Evolutionary conservation across 352 stramenopile species (phyloP).

Genomic region (Pythium insidiosum): DNA sequence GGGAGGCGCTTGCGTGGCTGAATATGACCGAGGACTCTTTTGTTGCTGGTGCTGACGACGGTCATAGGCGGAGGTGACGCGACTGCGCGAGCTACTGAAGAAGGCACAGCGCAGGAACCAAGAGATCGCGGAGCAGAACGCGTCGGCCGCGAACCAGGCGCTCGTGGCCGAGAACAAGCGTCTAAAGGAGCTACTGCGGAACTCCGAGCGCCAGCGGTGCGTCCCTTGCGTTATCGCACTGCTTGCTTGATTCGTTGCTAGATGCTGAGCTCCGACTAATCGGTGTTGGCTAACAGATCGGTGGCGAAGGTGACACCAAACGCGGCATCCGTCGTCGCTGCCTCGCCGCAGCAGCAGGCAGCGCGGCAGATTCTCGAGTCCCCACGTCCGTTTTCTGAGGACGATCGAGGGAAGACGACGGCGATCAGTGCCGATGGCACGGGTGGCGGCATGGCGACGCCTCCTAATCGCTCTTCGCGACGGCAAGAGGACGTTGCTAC

Average conservation of each 20-base stretch:
- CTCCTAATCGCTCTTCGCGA: constrained; percentile 1
- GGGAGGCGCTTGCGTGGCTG: no score
- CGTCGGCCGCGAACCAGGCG: constrained; percentile 26
- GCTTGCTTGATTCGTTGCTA: no score
- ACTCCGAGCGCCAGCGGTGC: constrained; percentile 43
- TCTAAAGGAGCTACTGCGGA: constrained; percentile 46
- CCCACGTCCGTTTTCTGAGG: constrained; percentile 11
- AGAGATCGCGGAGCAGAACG: constrained; percentile 14
- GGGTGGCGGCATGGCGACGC: no score
- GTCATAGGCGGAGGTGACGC: constrained; percentile 43
- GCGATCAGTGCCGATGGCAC: no score
- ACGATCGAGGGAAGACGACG: no score
- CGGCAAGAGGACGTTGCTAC: neutral
- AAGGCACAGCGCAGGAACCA: constrained; percentile 29
- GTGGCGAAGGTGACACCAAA: no score
- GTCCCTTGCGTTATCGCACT: no score
- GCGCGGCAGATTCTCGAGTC: constrained; percentile 7
- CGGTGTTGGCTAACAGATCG: no score
- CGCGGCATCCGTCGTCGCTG: neutral
- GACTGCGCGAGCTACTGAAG: constrained; percentile 37
- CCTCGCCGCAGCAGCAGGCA: constrained; percentile 6
- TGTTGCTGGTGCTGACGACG: no score
- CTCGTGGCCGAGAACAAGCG: constrained; percentile 56
- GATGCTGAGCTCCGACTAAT: no score
- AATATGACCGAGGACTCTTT: no score